Evolutionary conservation across 495 filamentous ascomycete species (phyloP).

Genomic region (Talaromyces nanjingensis): DNA sequence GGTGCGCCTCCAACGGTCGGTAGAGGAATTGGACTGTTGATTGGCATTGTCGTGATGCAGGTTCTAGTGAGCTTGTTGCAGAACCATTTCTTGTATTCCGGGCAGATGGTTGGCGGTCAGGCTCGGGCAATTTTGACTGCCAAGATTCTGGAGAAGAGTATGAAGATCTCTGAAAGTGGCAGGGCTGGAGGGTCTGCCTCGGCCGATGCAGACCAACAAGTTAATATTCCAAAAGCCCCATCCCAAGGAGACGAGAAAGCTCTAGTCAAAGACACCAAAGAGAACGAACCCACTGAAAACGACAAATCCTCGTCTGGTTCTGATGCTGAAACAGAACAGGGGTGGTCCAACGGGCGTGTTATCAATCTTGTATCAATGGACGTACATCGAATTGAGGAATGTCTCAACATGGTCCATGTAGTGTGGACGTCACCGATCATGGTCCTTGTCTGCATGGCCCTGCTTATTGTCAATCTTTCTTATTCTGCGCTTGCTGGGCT

Average conservation of each 20-base stretch:
- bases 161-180: background rate
- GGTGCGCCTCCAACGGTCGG: background rate
- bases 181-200: background rate
- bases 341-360: constrained; percentile 1
- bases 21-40: background rate
- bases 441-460: background rate
- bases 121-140: background rate
- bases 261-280: background rate
- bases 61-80: background rate
- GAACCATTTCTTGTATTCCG: constrained; percentile 1
- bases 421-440: background rate
- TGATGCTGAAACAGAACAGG: background rate
- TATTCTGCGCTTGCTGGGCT: background rate
- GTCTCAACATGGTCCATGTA: background rate
- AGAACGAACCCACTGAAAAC: constrained; percentile 13
- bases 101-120: background rate
- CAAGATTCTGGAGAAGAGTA: background rate
- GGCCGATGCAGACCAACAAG: background rate
- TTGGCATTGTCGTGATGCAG: background rate
- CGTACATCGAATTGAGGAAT: background rate
- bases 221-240: background rate
- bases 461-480: background rate
- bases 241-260: background rate
- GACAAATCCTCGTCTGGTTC: background rate
- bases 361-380: background rate